Evolutionary conservation across 345 rosid genomes (phyloP).

Genomic region (Rhodamnia rubescens): DNA sequence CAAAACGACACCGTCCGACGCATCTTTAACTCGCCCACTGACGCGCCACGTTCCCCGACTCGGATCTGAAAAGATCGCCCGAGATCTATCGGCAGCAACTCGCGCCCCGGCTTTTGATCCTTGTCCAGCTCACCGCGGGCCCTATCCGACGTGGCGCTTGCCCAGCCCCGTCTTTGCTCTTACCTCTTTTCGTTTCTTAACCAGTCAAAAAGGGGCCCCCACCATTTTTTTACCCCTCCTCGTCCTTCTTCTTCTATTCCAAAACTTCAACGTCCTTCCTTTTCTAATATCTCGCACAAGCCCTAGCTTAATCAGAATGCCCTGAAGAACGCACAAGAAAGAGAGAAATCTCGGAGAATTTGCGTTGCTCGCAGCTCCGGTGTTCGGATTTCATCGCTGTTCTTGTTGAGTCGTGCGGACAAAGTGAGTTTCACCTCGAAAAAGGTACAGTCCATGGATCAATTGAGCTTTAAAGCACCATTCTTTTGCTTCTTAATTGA

Average conservation of each 20-base stretch:
- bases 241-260: background rate
- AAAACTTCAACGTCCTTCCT: background rate
- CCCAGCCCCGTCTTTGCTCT: background rate
- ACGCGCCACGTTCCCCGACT: constrained; percentile 16
- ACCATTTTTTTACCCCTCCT: background rate
- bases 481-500: background rate
- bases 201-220: constrained; percentile 6
- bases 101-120: constrained; percentile 21
- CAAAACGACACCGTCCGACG: constrained; percentile 5
- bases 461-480: background rate
- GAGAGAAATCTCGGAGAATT: background rate
- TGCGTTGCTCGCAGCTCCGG: background rate
- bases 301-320: background rate
- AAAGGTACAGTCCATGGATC: background rate
- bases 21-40: constrained; percentile 23
- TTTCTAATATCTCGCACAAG: background rate
- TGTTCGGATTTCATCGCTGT: background rate
- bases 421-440: background rate
- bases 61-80: constrained; percentile 3
- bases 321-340: background rate
- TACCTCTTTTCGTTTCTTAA: constrained; percentile 6
- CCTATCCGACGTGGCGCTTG: background rate
- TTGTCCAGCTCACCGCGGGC: constrained; percentile 3
- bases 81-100: constrained; percentile 1
- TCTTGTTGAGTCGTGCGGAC: background rate